phyloP scores from a whole-genome alignment of 2,329 filamentous ascomycete genomes.

The Fusarium goolgardi region DNA sequence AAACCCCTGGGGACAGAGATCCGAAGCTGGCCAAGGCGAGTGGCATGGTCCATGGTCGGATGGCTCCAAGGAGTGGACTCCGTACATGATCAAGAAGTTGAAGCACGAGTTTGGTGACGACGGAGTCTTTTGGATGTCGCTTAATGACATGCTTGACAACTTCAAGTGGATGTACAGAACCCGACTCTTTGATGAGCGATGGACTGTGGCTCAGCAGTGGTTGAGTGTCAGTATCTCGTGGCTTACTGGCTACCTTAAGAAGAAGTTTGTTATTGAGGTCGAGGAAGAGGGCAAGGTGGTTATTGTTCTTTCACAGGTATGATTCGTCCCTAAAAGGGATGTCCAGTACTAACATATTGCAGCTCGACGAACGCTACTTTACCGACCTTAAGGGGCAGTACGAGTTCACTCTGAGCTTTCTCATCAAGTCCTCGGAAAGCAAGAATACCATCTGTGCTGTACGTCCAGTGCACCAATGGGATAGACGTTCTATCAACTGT shows the following conservation, averaged over 20 bases:
- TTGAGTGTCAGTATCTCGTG: constrained; percentile 57
- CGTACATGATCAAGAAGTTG: constrained; percentile 76
- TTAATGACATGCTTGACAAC: constrained; percentile 57
- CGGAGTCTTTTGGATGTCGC: constrained; percentile 64
- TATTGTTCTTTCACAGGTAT: constrained; percentile 56
- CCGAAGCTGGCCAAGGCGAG: constrained; percentile 59
- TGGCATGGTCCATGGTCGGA: constrained; percentile 81
- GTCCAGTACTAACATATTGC: constrained; percentile 16
- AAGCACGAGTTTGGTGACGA: constrained; percentile 76
- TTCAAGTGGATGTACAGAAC: constrained; percentile 60
- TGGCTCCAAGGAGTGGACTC: constrained; percentile 78
- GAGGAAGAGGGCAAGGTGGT: constrained; percentile 57
- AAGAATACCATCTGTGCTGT: constrained; percentile 41
- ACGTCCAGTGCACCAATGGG: constrained; percentile 45
- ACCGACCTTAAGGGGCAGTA: constrained; percentile 59
- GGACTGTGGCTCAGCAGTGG: constrained; percentile 61
- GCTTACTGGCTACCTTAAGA: constrained; percentile 59
- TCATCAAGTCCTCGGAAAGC: constrained; percentile 49
- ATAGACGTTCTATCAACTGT: constrained; percentile 75
- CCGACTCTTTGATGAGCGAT: constrained; percentile 59
- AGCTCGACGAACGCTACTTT: constrained; percentile 62
- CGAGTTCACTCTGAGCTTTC: constrained; percentile 56
- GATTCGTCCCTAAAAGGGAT: neutral
- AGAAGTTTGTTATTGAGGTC: constrained; percentile 58
- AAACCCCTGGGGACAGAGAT: constrained; percentile 76